Base-by-base conservation (phyloP, 164 flowering plant genomes). In the Vitis cinerea region DNA sequence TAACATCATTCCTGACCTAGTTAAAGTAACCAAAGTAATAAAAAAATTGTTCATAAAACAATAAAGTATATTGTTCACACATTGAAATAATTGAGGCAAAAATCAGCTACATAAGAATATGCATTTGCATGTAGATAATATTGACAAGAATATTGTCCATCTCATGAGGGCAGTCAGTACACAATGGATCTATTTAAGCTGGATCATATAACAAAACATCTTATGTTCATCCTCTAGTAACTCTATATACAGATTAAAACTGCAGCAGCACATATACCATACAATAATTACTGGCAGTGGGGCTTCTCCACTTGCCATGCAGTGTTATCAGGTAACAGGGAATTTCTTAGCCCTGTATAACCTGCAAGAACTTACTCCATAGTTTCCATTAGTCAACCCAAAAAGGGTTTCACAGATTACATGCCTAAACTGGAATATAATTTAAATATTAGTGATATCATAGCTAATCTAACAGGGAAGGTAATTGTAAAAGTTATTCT, bases 1-100 rank as follows among this genome's bases (percentile, higher is more conserved):
- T 95, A 56, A 95, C 99, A 79, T 95, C 99, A 74, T 71, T 81
- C 78, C 92, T 88, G 44, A 92, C 99, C 98, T 95, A 80, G 67
- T 48, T 15, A 78, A 69, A 69, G 44, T 6, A 37, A 37, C 7
- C 44, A 6, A 37, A 37, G 44, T 37, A 27, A 19, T n/a, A 7
- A 50, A 60, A 27, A 57, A 50, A 59, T 71, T 55, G 52, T 59
- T 54, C 27, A 23, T 23, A 23, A 23, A 23, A 1, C 27, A 23
- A 23, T 23, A 23, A 23, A 23, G 27, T 23, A 23, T 23, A 23
- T 23, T 23, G 27, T 23, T 23, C 56, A 47, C 10, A 27, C 11
- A 23, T 37, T 47, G 27, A 59, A 51, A 51, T 51, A 51, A 53
- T 16, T 57, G 48, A 54, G 19, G 17, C 56, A 9, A 31, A 51